A percentile compares a stretch with the other conserved stretches of the same genome.
These are phyloP conservation scores for Oryza punctata DNA, from an alignment of 176 grass and related monocot genomes.

Conservation along the genomic window DNA sequence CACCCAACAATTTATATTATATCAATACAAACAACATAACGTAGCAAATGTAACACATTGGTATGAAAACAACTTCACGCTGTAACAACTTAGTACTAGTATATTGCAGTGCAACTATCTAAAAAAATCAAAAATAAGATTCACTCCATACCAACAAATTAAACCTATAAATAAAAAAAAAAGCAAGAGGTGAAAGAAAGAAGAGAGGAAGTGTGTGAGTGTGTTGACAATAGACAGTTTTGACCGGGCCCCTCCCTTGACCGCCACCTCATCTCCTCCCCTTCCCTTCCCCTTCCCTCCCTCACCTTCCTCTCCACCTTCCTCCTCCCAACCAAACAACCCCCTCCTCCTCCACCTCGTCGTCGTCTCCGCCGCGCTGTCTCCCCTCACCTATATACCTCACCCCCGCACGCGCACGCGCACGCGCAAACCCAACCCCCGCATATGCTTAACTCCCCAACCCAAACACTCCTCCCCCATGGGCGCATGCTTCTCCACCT, in stretches of 20 bases:
- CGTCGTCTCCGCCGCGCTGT: not conserved
- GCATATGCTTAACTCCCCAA: constrained; percentile 39
- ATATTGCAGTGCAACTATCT: no score
- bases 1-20: not conserved
- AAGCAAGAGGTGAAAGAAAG: no score
- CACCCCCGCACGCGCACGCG: constrained; percentile 15
- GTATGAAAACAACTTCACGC: no score
- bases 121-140: not conserved
- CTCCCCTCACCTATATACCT: constrained; percentile 47
- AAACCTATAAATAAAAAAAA: no score
- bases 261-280: not conserved
- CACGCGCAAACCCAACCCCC: constrained; percentile 27
- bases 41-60: no score
- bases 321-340: constrained; percentile 16
- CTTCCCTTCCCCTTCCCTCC: not conserved
- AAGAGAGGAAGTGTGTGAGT: not conserved
- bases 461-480: constrained; percentile 31
- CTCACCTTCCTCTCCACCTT: constrained; percentile 60
- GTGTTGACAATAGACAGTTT: constrained; percentile 38
- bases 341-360: not conserved
- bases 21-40: not conserved
- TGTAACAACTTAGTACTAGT: no score
- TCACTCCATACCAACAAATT: not conserved
- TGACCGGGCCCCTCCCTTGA: constrained; percentile 7
- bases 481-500: constrained; percentile 63